Conservation (phyloP, 2,329 filamentous ascomycete species). For the Venturiaceae sp. region DNA sequence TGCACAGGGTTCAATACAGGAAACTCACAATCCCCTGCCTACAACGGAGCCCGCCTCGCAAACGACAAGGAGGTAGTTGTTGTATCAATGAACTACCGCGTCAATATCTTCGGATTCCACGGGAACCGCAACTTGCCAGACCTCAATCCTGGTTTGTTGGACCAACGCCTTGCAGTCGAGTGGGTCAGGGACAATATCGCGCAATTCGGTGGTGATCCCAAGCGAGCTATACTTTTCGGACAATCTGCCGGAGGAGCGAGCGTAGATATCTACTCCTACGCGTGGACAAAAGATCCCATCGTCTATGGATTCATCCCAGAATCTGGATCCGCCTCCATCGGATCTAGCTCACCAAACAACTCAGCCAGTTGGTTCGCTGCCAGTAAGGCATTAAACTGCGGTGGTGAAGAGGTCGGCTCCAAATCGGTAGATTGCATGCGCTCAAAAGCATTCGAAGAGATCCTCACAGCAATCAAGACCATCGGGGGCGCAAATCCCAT, state of each 20-base stretch:
- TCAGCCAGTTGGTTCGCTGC: constrained; percentile 2
- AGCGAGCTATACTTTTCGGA: constrained; percentile 14
- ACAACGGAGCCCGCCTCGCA: constrained; percentile 19
- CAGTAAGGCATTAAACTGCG: neutral
- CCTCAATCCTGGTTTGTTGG: constrained; percentile 14
- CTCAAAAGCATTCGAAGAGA: constrained; percentile 17
- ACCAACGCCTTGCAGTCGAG: constrained; percentile 15
- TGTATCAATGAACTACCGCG: constrained; percentile 17
- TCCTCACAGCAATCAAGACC: constrained; percentile 10
- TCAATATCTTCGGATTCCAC: constrained; percentile 12
- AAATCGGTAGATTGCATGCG: constrained; percentile 21
- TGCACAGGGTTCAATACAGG: neutral
- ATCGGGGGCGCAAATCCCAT: constrained; percentile 10
- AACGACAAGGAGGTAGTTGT: constrained; percentile 20
- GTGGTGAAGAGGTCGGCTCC: constrained; percentile 17
- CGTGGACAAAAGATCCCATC: constrained; percentile 11
- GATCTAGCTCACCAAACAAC: constrained; percentile 10
- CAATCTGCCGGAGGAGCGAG: constrained; percentile 15
- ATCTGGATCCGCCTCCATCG: constrained; percentile 2
- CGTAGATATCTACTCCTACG: constrained; percentile 12
- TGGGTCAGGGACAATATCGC: constrained; percentile 15
- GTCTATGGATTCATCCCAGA: constrained; percentile 9
- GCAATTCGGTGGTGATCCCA: constrained; percentile 12
- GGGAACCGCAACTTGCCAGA: constrained; percentile 4
- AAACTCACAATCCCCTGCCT: constrained; percentile 7